Base-by-base conservation (phyloP, 2,329 filamentous ascomycete genomes). In the Trichophyton simii region DNA sequence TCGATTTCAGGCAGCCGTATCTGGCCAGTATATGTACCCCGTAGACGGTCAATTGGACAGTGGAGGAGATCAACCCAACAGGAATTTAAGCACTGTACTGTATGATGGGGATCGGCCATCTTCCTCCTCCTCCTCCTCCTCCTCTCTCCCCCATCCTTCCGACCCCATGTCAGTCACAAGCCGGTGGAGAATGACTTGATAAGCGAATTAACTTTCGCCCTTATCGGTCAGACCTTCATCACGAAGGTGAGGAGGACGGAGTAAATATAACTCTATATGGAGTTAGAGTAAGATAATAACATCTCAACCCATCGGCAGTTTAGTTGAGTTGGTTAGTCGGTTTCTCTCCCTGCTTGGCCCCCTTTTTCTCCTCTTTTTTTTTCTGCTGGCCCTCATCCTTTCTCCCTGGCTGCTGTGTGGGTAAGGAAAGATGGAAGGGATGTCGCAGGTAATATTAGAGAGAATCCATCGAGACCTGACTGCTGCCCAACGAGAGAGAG, bases 131-230 rank as follows among this genome's bases (percentile, higher is more conserved):
- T 44, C n/a, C 41, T 44, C n/a, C 18, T 18, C 18, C 18, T 18
- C 18, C 18, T 18, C 15, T 7, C 41, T 44, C 46, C 18, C 50
- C 50, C 46, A 54, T 54, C 22, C 22, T 22, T 22, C 13, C 28
- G 13, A 28, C 22, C 50, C 44, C 44, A 48, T 31, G 50, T 28
- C 11, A 54, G 50, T 34, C 50, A 54, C 50, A 54, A 54, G 50
- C 50, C 50, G 13, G 50, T 31, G 50, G 50, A 25, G 50, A 34
- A 54, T 54, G 50, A 31, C 50, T n/a, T 54, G 50, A 54, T 22
- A 34, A 54, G 50, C 50, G 25, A 54, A 54, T 54, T 54, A 54
- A 54, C 25, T 54, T 52, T 54, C 34, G 50, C 22, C n/a, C 50
- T 54, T 54, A 54, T 54, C 50, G 18, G 13, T 31, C 50, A 28